phyloP scores from a whole-genome alignment of 2,329 filamentous ascomycete genomes.

The Claviceps fusiformis region DNA sequence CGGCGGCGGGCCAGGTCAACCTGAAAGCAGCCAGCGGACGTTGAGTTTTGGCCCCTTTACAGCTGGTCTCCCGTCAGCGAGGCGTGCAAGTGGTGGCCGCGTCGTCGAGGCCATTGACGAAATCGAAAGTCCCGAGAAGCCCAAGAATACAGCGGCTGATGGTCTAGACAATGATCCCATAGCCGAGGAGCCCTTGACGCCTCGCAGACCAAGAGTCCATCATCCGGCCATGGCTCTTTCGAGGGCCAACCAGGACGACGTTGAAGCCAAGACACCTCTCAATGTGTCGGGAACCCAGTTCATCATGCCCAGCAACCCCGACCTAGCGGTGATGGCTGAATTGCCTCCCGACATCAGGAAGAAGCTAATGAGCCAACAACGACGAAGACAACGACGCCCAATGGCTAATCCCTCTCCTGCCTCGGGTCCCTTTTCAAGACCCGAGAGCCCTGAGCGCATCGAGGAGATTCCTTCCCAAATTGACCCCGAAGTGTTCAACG shows the following conservation, averaged over 20 bases:
- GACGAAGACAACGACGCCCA: slow-evolving; percentile 13
- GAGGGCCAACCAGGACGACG: slow-evolving; percentile 33
- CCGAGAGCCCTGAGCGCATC: slow-evolving; percentile 26
- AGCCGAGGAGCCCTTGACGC: slow-evolving; percentile 39
- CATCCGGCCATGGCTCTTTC: slow-evolving; percentile 42
- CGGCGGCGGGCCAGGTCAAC: slow-evolving; percentile 6
- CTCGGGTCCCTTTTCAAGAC: slow-evolving; percentile 14
- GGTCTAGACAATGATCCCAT: slow-evolving; percentile 35
- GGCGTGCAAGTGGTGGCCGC: slow-evolving; percentile 20
- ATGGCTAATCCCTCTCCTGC: slow-evolving; percentile 5
- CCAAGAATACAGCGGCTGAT: slow-evolving; percentile 16
- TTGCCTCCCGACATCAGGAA: slow-evolving; percentile 72
- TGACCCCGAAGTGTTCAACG: slow-evolving; percentile 71
- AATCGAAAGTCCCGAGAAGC: slow-evolving; percentile 21
- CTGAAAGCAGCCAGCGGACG: slow-evolving; percentile 66
- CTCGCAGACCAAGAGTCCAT: slow-evolving; percentile 37
- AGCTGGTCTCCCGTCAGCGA: slow-evolving; percentile 21
- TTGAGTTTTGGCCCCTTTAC: slow-evolving; percentile 55
- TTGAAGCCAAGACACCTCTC: slow-evolving; percentile 50
- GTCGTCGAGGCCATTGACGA: slow-evolving; percentile 40
- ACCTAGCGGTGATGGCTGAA: slow-evolving; percentile 69
- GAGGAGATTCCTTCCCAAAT: slow-evolving; percentile 58
- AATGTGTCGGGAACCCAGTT: slow-evolving; percentile 86
- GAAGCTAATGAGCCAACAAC: slow-evolving; percentile 54
- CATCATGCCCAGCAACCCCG: slow-evolving; percentile 70